phyloP scores from a whole-genome alignment of 1,284 basidiomycete species.

The Entoloma clypeatum region DNA sequence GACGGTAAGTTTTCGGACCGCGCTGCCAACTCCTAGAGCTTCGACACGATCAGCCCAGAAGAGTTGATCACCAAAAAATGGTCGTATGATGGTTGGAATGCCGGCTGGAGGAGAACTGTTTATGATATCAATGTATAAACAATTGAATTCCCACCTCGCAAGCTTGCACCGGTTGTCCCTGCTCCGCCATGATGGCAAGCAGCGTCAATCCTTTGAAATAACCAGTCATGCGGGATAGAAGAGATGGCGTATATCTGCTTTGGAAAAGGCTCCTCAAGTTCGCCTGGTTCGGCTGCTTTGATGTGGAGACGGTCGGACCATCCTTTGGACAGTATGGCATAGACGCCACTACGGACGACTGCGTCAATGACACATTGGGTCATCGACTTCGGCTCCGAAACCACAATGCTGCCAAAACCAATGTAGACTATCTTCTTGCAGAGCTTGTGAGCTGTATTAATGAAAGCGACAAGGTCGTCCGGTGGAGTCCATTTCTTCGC shows the following conservation, averaged over 20 bases:
- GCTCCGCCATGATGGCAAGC: constrained; percentile 98
- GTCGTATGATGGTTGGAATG: constrained; percentile 93
- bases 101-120: constrained; percentile 55
- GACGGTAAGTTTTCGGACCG: constrained; percentile 82
- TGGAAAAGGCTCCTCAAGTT: constrained; percentile 68
- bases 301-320: constrained; percentile 92
- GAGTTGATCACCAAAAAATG: constrained; percentile 97
- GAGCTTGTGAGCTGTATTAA: constrained; percentile 67
- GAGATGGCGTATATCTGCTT: constrained; percentile 79
- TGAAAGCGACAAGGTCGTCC: constrained; percentile 74
- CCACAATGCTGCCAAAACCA: constrained; percentile 98
- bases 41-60: constrained; percentile 97
- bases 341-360: constrained; percentile 78
- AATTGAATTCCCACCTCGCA: constrained; percentile 60
- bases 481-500: constrained; percentile 88
- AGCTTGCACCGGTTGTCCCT: constrained; percentile 91
- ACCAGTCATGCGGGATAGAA: constrained; percentile 95
- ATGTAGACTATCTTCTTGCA: constrained; percentile 96
- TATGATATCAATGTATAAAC: constrained; percentile 8
- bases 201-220: constrained; percentile 91
- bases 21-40: constrained; percentile 84
- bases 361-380: constrained; percentile 89
- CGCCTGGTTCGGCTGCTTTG: constrained; percentile 55
- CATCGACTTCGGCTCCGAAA: constrained; percentile 90
- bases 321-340: constrained; percentile 93